Conservation (phyloP, 2,329 filamentous ascomycete species). For the Talaromyces amestolkiae region DNA sequence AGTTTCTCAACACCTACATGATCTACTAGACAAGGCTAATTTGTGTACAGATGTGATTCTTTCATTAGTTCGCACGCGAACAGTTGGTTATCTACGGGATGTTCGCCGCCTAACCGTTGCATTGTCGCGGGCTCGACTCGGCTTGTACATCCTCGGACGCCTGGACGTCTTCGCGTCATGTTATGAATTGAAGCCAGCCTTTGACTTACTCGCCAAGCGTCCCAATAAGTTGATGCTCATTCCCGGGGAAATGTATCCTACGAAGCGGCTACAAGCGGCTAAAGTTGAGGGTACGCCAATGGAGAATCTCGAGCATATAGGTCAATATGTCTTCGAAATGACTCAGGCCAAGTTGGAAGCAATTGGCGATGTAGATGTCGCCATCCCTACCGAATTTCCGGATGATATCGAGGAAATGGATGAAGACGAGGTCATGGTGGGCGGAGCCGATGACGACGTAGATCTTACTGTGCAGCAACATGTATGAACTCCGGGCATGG, state of each 20-base stretch:
- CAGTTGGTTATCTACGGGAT: constrained; percentile 89
- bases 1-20: constrained; percentile 41
- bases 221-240: constrained; percentile 78
- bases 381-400: not conserved
- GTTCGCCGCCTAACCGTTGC: constrained; percentile 92
- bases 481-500: constrained; percentile 4
- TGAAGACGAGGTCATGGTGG: constrained; percentile 36
- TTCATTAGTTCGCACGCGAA: constrained; percentile 82
- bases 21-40: constrained; percentile 13
- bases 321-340: constrained; percentile 97
- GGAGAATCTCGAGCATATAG: constrained; percentile 89
- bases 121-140: constrained; percentile 84
- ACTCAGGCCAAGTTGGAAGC: constrained; percentile 66
- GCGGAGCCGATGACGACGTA: constrained; percentile 34
- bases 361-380: constrained; percentile 11
- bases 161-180: constrained; percentile 84
- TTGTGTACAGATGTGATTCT: constrained; percentile 75
- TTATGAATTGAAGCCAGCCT: constrained; percentile 82
- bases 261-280: constrained; percentile 54
- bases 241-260: constrained; percentile 82
- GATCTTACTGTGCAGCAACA: constrained; percentile 21
- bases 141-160: constrained; percentile 87
- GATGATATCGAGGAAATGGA: constrained; percentile 37
- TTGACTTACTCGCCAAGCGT: constrained; percentile 72
- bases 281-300: constrained; percentile 63